phyloP scores from a whole-genome alignment of 1,284 basidiomycete species.

The Leccinum fuscescens region DNA sequence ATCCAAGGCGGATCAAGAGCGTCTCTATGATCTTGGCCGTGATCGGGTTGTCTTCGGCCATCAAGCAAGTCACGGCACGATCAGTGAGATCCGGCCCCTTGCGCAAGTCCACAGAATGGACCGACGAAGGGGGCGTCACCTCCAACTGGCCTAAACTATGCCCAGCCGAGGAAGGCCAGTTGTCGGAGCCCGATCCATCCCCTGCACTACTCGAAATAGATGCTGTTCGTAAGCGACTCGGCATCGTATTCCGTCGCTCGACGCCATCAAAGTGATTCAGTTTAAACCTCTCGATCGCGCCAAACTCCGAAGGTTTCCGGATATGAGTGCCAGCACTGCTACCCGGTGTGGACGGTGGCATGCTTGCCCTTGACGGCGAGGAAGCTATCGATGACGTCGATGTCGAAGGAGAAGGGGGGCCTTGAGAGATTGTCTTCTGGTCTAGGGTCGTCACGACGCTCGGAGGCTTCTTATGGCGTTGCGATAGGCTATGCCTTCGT shows the following conservation, averaged over 20 bases:
- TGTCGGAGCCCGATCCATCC: constrained; percentile 73
- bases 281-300: constrained; percentile 84
- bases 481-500: constrained; percentile 71
- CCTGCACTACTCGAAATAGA: too few species aligned
- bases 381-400: constrained; percentile 92
- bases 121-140: constrained; percentile 70
- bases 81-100: constrained; percentile 70
- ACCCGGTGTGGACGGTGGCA: constrained; percentile 66
- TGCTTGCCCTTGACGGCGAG: constrained; percentile 77
- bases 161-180: constrained; percentile 62
- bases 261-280: constrained; percentile 71
- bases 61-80: constrained; percentile 83
- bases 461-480: constrained; percentile 72
- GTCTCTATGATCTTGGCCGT: constrained; percentile 96
- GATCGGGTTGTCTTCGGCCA: constrained; percentile 98
- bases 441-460: constrained; percentile 78
- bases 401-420: constrained; percentile 65
- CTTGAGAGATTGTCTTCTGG: constrained; percentile 55
- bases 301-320: constrained; percentile 83
- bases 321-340: constrained; percentile 54
- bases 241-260: constrained; percentile 82
- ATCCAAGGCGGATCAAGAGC: constrained; percentile 86
- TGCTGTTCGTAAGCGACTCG: constrained; percentile 82
- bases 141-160: constrained; percentile 54
- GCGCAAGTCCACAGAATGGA: constrained; percentile 73